These are phyloP conservation scores for Syzygium oleosum DNA, from an alignment of 345 rosid genomes.

Conservation along the genomic window DNA sequence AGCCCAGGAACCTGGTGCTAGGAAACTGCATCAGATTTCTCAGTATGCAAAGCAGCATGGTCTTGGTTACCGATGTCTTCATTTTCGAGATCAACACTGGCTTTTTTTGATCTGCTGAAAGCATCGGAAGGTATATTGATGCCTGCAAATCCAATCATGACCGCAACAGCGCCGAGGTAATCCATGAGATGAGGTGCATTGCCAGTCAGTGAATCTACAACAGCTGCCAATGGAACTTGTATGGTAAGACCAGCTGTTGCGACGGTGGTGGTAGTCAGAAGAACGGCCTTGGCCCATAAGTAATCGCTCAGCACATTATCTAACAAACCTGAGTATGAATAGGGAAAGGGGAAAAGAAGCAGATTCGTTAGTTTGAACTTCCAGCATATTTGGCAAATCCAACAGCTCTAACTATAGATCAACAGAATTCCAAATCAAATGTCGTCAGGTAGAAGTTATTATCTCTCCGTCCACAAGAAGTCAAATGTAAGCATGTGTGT, in stretches of 20 bases:
- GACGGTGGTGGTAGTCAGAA: slow-evolving; percentile 82
- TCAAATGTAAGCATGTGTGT: neutral
- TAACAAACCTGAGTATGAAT: slow-evolving; percentile 46
- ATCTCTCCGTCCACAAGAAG: neutral
- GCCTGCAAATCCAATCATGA: slow-evolving; percentile 85
- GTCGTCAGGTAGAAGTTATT: neutral
- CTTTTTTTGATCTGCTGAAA: slow-evolving; percentile 33
- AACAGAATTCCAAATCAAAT: neutral
- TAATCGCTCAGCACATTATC: slow-evolving; percentile 94
- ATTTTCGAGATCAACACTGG: slow-evolving; percentile 28
- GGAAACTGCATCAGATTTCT: slow-evolving; percentile 5
- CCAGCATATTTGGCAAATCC: neutral
- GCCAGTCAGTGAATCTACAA: slow-evolving; percentile 69
- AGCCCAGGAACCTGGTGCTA: neutral
- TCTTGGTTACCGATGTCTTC: slow-evolving; percentile 10
- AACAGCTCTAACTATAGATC: neutral
- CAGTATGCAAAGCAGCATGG: neutral
- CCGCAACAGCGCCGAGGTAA: slow-evolving; percentile 79
- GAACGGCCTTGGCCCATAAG: slow-evolving; percentile 92
- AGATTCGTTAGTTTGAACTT: neutral
- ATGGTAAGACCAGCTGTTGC: slow-evolving; percentile 93
- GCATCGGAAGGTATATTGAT: slow-evolving; percentile 66
- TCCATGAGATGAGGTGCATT: slow-evolving; percentile 58
- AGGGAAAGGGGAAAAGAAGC: neutral
- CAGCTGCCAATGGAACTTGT: slow-evolving; percentile 93